Evolutionary conservation across 257 asterid species (phyloP).

Genomic region (Hygrophila difformis): DNA sequence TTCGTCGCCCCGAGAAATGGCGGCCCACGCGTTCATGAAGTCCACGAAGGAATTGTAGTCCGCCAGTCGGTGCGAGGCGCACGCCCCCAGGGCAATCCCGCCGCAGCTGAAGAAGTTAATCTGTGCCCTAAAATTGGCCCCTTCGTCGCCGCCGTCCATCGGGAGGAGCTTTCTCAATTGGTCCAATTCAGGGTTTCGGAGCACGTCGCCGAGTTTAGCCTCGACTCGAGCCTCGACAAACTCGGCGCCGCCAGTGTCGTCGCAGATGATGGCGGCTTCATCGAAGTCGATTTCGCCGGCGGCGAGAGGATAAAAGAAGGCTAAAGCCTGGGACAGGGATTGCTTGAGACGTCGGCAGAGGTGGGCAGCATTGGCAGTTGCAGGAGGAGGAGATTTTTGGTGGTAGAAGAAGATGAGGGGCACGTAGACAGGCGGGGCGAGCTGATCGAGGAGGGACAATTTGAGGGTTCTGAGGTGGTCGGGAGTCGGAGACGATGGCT

Average conservation of each 20-base stretch:
- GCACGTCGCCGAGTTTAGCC: conserved; percentile 10
- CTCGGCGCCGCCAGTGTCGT: conserved; percentile 32
- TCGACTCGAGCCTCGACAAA: conserved; percentile 22
- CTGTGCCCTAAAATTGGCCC: conserved; percentile 21
- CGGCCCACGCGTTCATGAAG: conserved; percentile 37
- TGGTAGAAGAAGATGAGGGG: conserved; percentile 16
- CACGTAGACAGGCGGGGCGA: conserved; percentile 8
- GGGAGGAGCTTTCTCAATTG: conserved; percentile 16
- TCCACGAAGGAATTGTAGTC: conserved; percentile 20
- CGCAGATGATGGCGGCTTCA: conserved; percentile 23
- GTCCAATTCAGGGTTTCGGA: conserved; percentile 3
- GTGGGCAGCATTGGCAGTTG: not conserved
- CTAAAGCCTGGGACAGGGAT: conserved; percentile 25
- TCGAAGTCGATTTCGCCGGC: conserved; percentile 19
- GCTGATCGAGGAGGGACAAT: no score
- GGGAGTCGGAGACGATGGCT: conserved; percentile 17
- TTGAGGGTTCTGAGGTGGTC: conserved; percentile 11
- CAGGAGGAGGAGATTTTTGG: not conserved
- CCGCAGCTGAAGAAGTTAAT: conserved; percentile 29
- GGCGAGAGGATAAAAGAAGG: conserved; percentile 30
- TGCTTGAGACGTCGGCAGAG: conserved; percentile 17
- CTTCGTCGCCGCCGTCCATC: not conserved
- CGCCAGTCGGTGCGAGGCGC: conserved; percentile 28
- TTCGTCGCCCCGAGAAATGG: conserved; percentile 9
- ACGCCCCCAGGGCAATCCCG: conserved; percentile 25